Conservation (phyloP, 768 basidiomycete genomes). For the Pisolithus marmoratus region DNA sequence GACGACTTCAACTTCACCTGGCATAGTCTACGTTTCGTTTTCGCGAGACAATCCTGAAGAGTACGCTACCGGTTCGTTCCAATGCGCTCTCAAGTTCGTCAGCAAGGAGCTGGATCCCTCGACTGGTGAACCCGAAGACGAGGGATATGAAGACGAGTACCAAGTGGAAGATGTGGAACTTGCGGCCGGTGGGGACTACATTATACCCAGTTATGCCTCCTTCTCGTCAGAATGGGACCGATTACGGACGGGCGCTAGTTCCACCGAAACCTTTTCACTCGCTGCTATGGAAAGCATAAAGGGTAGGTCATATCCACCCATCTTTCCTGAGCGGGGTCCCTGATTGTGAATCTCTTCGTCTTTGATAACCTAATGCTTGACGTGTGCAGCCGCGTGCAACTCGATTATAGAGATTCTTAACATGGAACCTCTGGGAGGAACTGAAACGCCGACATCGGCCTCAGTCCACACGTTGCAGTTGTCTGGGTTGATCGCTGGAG, state of each 20-base stretch:
- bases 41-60: conserved; percentile 72
- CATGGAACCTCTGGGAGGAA: conserved; percentile 95
- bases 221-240: conserved; percentile 97
- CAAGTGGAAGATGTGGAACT: conserved; percentile 95
- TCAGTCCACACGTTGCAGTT: conserved; percentile 93
- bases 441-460: conserved; percentile 71
- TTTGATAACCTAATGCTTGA: neutral
- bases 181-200: conserved; percentile 88
- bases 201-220: conserved; percentile 89
- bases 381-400: conserved; percentile 78
- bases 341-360: conserved; percentile 10
- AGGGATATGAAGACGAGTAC: conserved; percentile 99
- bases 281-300: conserved; percentile 91
- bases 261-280: conserved; percentile 91
- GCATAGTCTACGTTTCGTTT: conserved; percentile 90
- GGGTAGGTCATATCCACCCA: conserved; percentile 47
- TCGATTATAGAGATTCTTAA: conserved; percentile 94
- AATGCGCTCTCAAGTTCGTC: conserved; percentile 87
- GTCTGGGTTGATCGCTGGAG: conserved; percentile 85
- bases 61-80: conserved; percentile 81
- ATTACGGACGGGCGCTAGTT: conserved; percentile 65
- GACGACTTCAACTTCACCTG: conserved; percentile 65
- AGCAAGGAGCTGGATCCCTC: conserved; percentile 97
- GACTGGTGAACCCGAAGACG: conserved; percentile 92
- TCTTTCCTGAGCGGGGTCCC: conserved; percentile 7